Percentiles rank a stretch among this genome's conserved stretches.
Conservation (phyloP, 257 asterid species). For the Salvia rosmarinus region DNA sequence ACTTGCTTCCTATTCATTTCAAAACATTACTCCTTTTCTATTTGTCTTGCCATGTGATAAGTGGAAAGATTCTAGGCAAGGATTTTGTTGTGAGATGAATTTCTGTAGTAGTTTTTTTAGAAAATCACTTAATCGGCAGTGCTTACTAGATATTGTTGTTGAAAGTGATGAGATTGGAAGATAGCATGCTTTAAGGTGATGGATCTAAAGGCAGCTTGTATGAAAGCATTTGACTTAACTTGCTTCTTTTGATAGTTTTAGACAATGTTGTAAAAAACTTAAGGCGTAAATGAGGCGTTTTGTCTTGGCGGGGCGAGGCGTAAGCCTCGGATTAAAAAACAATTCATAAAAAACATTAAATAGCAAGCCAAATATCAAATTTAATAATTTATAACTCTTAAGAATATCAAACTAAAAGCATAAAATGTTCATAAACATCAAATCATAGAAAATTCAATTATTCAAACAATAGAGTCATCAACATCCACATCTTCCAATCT, state of each 20-base stretch:
- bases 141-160: conserved; percentile 11
- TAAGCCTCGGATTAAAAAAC: too few relatives aligned
- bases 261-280: too few relatives aligned
- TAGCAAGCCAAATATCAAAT: too few relatives aligned
- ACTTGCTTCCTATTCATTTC: background rate
- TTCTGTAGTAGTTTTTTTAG: background rate
- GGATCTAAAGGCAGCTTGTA: background rate
- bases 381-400: too few relatives aligned
- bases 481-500: too few relatives aligned
- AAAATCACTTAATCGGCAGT: background rate
- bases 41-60: background rate
- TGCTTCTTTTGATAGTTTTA: background rate
- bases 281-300: too few relatives aligned
- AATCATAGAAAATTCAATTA: too few relatives aligned
- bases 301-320: too few relatives aligned
- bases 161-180: background rate
- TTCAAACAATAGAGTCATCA: too few relatives aligned
- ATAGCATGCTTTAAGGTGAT: background rate
- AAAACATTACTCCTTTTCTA: background rate
- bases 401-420: too few relatives aligned
- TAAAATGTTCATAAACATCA: too few relatives aligned
- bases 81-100: conserved; percentile 14
- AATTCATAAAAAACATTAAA: too few relatives aligned
- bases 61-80: background rate
- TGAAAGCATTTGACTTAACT: background rate